Conservation (phyloP, 2,329 filamentous ascomycete species). For the Trichoderma endophyticum region DNA sequence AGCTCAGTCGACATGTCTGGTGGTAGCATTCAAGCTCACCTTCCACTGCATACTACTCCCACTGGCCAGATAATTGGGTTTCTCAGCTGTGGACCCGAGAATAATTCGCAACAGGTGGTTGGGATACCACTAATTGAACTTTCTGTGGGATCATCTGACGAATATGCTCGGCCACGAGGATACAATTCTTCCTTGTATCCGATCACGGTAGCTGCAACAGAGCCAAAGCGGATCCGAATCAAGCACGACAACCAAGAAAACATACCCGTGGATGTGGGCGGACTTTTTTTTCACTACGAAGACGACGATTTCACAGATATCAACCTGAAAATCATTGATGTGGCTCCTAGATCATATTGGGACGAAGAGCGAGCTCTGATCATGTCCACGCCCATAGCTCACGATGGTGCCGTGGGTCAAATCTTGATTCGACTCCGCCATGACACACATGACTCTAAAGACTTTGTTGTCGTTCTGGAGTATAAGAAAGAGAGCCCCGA, state of each 20-base stretch:
- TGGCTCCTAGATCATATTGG: conserved; percentile 9
- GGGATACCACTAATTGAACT: conserved; percentile 15
- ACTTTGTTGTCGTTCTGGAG: conserved; percentile 15
- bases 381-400: not conserved
- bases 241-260: not conserved
- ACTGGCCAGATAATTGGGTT: not conserved
- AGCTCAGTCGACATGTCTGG: conserved; percentile 15
- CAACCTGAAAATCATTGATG: not conserved
- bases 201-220: not conserved
- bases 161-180: conserved; percentile 5
- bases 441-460: not conserved
- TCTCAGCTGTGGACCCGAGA: conserved; percentile 14
- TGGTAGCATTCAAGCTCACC: conserved; percentile 7
- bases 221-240: conserved; percentile 2
- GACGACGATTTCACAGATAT: not conserved
- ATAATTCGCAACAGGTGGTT: conserved; percentile 5
- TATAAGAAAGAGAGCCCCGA: not conserved
- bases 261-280: not conserved
- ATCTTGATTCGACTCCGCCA: conserved; percentile 6
- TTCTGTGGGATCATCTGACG: not conserved
- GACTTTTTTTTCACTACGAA: conserved; percentile 5
- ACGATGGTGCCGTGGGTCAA: not conserved
- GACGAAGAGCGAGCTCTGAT: conserved; percentile 1
- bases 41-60: not conserved
- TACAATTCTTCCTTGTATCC: not conserved